Evolutionary conservation across 2,329 filamentous ascomycete species (phyloP).

Genomic region (Diaporthe ilicicola): DNA sequence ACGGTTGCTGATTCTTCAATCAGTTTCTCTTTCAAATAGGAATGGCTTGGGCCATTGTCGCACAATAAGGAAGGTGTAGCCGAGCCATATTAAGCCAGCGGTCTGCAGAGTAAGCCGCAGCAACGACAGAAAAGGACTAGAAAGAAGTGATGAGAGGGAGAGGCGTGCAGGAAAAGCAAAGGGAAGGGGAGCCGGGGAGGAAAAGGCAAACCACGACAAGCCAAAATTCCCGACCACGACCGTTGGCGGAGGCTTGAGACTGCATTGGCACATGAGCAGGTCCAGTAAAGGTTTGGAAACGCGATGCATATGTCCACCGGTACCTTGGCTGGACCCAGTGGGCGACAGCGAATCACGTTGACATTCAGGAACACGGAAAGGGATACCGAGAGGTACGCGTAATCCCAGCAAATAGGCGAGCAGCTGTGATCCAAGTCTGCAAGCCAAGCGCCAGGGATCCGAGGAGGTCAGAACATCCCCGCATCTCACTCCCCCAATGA

Average conservation of each 20-base stretch:
- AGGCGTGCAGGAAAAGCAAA: not conserved
- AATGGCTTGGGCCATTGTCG: too few relatives aligned
- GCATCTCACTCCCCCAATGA: not conserved
- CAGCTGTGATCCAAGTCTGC: constrained; percentile 8
- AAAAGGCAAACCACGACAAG: not conserved
- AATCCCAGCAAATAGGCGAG: not conserved
- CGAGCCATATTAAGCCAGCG: not conserved
- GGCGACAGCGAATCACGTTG: not conserved
- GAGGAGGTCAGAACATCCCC: not conserved
- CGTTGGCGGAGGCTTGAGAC: not conserved
- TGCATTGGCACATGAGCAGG: not conserved
- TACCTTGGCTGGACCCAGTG: not conserved
- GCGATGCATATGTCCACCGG: not conserved
- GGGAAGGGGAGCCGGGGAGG: too few relatives aligned
- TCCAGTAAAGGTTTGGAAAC: not conserved
- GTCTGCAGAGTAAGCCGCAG: not conserved
- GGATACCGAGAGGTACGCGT: not conserved
- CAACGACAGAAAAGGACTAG: too few relatives aligned
- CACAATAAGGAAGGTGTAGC: not conserved
- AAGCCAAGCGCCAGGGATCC: constrained; percentile 6
- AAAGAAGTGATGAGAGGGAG: not conserved
- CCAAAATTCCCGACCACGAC: not conserved
- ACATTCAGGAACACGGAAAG: not conserved
- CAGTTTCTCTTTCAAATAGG: not conserved
- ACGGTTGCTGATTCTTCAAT: too few relatives aligned